Base-by-base conservation (phyloP, 345 rosid genomes). In the Eutrema japonicum region DNA sequence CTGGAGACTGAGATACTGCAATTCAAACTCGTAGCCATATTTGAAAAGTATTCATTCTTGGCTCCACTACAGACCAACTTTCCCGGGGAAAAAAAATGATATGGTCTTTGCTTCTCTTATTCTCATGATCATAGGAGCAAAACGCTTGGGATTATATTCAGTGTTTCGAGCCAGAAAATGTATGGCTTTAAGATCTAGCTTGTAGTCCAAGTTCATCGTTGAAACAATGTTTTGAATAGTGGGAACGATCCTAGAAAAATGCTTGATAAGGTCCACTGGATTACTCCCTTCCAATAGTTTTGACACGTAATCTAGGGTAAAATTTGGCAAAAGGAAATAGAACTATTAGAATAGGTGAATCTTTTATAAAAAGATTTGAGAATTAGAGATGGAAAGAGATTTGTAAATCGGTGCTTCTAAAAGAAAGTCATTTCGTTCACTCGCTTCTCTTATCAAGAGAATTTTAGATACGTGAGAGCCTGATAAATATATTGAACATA, bases 161-260 rank as follows among this genome's bases (percentile, higher is more conserved):
- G 90, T 90, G 78, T 89, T 87, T 53, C 89, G 88, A 68, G 96
- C 96, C 67, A 84, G 90, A 65, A 87, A 57, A 46, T 92, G 92
- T 66, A 89, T 89, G 37, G 85, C 83, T 83, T 87, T 89, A 37
- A 87, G 96, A 78, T 89, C 90, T 56, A 89, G 73, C 72, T 85
- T 87, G 81, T 92, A 87, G 63, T 89, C 95, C 78, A 87, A 82
- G 76, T 85, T 89, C 67, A 89, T 92, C 0, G 95, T 89, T 0
- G 95, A 87, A 7, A 89, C 95, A 52, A 89, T 87, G 77, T 89
- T 89, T 74, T 95, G 99, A 66, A 95, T 90, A 70, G 96, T 92
- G 11, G 98, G 99, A 66, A 92, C 88, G 55, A 95, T 95, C 56
- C 97, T 98, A 3, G 99, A 92, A 58, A 98, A 97, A 78, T 95